phyloP scores from a whole-genome alignment of 75 land plant species.

The Adiantum capillusveneris region DNA sequence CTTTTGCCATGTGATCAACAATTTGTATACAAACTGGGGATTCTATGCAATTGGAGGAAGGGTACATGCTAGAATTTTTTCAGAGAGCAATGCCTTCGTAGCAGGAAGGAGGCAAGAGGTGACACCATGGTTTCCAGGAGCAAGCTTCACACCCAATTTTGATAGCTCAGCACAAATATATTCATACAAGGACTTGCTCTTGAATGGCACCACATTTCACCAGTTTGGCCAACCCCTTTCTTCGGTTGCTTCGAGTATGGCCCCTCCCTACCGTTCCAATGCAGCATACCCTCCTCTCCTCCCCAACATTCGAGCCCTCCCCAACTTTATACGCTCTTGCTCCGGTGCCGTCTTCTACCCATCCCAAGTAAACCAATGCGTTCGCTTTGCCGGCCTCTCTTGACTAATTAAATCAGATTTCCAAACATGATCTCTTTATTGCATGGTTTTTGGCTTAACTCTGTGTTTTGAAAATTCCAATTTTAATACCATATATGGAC shows the following conservation, averaged over 20 bases:
- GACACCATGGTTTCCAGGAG: conserved; percentile 34
- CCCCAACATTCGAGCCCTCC: not conserved
- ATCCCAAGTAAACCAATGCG: not conserved
- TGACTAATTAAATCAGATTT: too few relatives aligned
- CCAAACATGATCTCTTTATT: too few relatives aligned
- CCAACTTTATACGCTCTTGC: not conserved
- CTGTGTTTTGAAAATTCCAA: too few relatives aligned
- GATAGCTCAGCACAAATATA: conserved; percentile 21
- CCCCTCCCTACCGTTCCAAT: not conserved
- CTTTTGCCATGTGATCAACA: conserved; percentile 41
- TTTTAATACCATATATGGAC: too few relatives aligned
- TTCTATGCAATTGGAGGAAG: conserved; percentile 42
- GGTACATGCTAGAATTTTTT: conserved; percentile 17
- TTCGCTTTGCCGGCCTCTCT: not conserved
- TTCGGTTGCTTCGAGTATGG: not conserved
- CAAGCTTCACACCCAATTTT: not conserved
- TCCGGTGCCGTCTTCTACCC: not conserved
- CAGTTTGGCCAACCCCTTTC: conserved; percentile 12
- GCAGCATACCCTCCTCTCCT: not conserved
- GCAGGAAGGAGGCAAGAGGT: conserved; percentile 23
- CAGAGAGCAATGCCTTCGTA: conserved; percentile 35
- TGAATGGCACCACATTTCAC: conserved; percentile 37
- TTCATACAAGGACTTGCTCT: conserved; percentile 23
- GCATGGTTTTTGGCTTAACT: too few relatives aligned
- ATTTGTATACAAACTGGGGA: conserved; percentile 43